Conservation (phyloP, 2,329 filamentous ascomycete genomes). For the Plenodomus biglobosus region DNA sequence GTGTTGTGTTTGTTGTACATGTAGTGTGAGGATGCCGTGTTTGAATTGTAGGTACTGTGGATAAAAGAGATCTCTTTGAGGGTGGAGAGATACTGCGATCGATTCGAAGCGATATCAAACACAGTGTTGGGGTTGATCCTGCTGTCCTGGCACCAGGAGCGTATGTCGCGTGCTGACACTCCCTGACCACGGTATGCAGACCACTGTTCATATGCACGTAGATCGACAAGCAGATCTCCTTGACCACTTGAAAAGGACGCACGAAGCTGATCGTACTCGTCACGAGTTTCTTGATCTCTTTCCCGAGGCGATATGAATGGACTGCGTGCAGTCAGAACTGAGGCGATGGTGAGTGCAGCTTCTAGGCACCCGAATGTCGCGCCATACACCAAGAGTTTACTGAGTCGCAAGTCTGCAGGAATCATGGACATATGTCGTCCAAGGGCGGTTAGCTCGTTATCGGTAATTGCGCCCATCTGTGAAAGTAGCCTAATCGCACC, state of each 20-base stretch:
- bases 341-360: slow-evolving; percentile 82
- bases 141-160: slow-evolving; percentile 79
- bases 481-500: slow-evolving; percentile 77
- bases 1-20: slow-evolving; percentile 53
- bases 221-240: slow-evolving; percentile 85
- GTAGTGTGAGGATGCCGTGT: slow-evolving; percentile 27
- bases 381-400: slow-evolving; percentile 93
- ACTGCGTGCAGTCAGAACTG: slow-evolving; percentile 84
- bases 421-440: slow-evolving; percentile 94
- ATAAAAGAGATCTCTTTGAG: slow-evolving; percentile 85
- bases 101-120: slow-evolving; percentile 83
- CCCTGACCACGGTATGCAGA: slow-evolving; percentile 62
- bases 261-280: slow-evolving; percentile 76
- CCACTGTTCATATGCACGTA: slow-evolving; percentile 84
- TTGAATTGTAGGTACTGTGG: slow-evolving; percentile 44
- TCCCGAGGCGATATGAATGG: slow-evolving; percentile 85
- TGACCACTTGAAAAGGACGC: slow-evolving; percentile 73
- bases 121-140: slow-evolving; percentile 83
- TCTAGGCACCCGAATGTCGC: slow-evolving; percentile 92
- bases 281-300: slow-evolving; percentile 79
- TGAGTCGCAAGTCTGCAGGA: slow-evolving; percentile 86
- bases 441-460: slow-evolving; percentile 82
- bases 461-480: slow-evolving; percentile 86
- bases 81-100: slow-evolving; percentile 80
- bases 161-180: slow-evolving; percentile 61